Percentiles rank a stretch among this genome's conserved stretches.
Evolutionary conservation across 805 yeast species (phyloP).

Genomic region (Candida lessepsii): DNA sequence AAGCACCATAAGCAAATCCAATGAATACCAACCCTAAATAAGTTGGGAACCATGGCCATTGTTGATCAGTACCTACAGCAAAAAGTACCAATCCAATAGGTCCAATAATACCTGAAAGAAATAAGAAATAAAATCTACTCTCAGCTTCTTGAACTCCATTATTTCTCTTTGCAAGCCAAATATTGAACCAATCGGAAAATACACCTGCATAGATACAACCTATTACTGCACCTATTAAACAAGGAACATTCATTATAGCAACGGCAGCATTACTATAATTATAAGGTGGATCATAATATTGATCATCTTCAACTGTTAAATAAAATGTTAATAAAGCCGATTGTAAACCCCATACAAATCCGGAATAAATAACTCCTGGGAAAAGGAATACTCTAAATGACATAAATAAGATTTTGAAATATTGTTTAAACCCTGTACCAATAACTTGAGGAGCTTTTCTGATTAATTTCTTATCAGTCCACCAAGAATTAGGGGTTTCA

Average conservation of each 20-base stretch:
- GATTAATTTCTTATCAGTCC: constrained; percentile 32
- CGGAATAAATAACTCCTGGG: constrained; percentile 38
- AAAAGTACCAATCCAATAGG: constrained; percentile 37
- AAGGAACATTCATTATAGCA: constrained; percentile 40
- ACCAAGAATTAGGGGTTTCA: constrained; percentile 25
- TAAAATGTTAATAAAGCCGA: constrained; percentile 39
- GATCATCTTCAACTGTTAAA: constrained; percentile 39
- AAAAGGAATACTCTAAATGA: constrained; percentile 34
- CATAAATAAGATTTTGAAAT: constrained; percentile 32
- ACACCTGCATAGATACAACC: constrained; percentile 39
- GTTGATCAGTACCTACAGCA: constrained; percentile 37
- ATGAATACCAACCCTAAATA: constrained; percentile 38
- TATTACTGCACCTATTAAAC: constrained; percentile 38
- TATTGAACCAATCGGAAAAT: constrained; percentile 31
- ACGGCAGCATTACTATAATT: constrained; percentile 34
- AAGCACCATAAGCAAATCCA: constrained; percentile 39
- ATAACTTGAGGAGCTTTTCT: constrained; percentile 34
- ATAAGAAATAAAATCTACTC: constrained; percentile 33
- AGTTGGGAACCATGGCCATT: constrained; percentile 38
- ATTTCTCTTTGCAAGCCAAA: constrained; percentile 39
- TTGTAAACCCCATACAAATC: constrained; percentile 41
- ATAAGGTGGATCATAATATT: constrained; percentile 34
- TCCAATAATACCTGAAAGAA: constrained; percentile 33
- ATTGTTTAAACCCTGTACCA: constrained; percentile 43
- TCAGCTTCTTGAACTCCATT: constrained; percentile 39